Evolutionary conservation across 2,329 filamentous ascomycete genomes (phyloP), one percentile per base, ranked within the genome.

Genomic region (Penicillium sp.): DNA sequence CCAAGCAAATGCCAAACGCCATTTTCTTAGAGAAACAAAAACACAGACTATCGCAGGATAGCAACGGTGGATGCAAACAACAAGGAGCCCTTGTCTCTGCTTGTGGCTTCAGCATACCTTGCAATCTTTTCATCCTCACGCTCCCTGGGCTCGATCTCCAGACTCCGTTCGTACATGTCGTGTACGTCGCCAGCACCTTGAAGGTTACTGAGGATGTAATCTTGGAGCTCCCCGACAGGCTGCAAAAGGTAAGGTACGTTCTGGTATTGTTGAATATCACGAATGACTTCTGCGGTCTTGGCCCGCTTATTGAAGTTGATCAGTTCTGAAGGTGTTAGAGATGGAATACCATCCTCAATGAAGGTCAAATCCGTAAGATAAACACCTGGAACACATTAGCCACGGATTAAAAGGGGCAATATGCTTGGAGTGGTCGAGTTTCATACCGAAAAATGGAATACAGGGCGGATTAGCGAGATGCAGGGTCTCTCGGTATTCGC

Each of bases 71-170:
- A 71, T 52, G 70, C 69, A 61, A 72, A 63, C 42, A 67, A 62
- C 57, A 70, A 53, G 55, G 66, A 63, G 57, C 62, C 61, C 61
- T 67, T 69, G 50, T 70, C 69, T 75, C 70, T 67, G 62, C 60
- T 59, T 47, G 59, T 56, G 60, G 59, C 42, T 59, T 65, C 62
- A 58, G 70, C 84, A 68, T 86, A 96, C 92, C 94, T 95, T 71
- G 96, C 93, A 81, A 99, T 97, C 82, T 97, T 97, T 78, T 99
- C 94, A 71, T 99, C 94, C 78, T 99, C 94, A 67, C 94, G 84
- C 79, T 99, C 94, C 67, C 94, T 84, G 59, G 94, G 94, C 74
- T 99, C 94, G 57, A 99, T 87, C 68, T 87, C 83, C 76, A 99
- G 79, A 77, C 91, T 96, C 81, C 92, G 92, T 75, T 97, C 92